These are phyloP conservation scores for Naganishia sp. DNA, from an alignment of 1,284 basidiomycete genomes.

Conservation along the genomic window DNA sequence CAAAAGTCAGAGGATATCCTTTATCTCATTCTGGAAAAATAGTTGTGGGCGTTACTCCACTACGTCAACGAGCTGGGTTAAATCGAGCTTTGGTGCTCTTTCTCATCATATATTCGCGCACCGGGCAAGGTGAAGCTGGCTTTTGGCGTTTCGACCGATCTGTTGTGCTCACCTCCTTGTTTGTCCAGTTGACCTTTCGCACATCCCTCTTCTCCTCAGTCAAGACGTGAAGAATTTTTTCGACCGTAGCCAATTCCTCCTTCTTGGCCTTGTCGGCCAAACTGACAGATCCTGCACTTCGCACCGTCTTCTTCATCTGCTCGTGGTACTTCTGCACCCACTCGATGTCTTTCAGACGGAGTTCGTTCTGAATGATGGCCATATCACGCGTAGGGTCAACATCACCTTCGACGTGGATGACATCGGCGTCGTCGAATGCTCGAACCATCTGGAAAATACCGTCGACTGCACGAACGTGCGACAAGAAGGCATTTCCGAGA, in stretches of 20 bases:
- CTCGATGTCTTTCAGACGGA: constrained; percentile 96
- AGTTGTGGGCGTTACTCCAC: constrained; percentile 67
- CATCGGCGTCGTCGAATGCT: constrained; percentile 97
- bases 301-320: constrained; percentile 65
- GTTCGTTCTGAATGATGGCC: constrained; percentile 93
- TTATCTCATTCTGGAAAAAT: constrained; percentile 63
- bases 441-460: constrained; percentile 99
- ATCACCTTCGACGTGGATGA: constrained; percentile 98
- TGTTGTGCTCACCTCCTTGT: constrained; percentile 81
- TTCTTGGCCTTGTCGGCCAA: constrained; percentile 94
- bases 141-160: constrained; percentile 32
- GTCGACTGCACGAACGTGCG: constrained; percentile 96
- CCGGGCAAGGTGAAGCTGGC: constrained; percentile 1
- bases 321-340: constrained; percentile 96
- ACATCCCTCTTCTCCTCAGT: constrained; percentile 85
- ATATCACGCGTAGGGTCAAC: constrained; percentile 95
- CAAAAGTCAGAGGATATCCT: constrained; percentile 40
- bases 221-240: constrained; percentile 79
- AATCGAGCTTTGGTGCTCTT: constrained; percentile 70
- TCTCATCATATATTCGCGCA: constrained; percentile 63
- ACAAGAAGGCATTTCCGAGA: constrained; percentile 96
- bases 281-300: constrained; percentile 61
- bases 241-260: constrained; percentile 90
- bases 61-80: constrained; percentile 72
- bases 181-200: constrained; percentile 90